Percentiles rank a stretch among this genome's conserved stretches.
These are phyloP conservation scores for Micractinium sp. DNA, from an alignment of 139 green algal genomes.

Conservation along the genomic window DNA sequence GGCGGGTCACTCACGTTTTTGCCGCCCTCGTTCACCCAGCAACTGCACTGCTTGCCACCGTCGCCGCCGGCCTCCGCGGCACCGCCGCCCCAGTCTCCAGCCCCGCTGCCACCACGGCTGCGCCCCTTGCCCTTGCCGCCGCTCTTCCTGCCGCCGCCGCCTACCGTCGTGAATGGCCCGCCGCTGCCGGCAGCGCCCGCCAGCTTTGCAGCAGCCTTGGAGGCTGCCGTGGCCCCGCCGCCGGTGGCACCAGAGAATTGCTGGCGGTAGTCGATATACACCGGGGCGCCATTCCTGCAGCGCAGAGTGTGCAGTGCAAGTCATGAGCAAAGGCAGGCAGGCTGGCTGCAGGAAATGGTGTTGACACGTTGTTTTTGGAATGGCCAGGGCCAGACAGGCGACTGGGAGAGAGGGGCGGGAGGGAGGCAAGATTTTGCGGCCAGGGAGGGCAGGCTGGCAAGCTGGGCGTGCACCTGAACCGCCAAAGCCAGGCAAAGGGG, in stretches of 20 bases:
- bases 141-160: constrained; percentile 8
- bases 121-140: not conserved
- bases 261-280: constrained; percentile 18
- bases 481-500: not conserved
- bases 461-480: not conserved
- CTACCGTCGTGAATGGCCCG: not conserved
- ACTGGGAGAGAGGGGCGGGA: too few relatives aligned
- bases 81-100: not conserved
- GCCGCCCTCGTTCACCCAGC: constrained; percentile 1
- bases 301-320: not conserved
- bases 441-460: not conserved
- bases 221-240: constrained; percentile 13
- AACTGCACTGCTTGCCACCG: not conserved
- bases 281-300: constrained; percentile 1
- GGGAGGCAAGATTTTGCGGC: too few relatives aligned
- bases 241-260: constrained; percentile 4
- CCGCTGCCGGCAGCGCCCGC: not conserved
- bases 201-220: constrained; percentile 9
- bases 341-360: not conserved
- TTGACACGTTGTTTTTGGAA: not conserved
- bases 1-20: not conserved
- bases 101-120: not conserved
- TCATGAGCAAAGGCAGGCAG: not conserved
- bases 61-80: not conserved
- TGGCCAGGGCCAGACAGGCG: not conserved